These are phyloP conservation scores for Zopfia rhizophila DNA, from an alignment of 2,329 filamentous ascomycete species.

Conservation along the genomic window DNA sequence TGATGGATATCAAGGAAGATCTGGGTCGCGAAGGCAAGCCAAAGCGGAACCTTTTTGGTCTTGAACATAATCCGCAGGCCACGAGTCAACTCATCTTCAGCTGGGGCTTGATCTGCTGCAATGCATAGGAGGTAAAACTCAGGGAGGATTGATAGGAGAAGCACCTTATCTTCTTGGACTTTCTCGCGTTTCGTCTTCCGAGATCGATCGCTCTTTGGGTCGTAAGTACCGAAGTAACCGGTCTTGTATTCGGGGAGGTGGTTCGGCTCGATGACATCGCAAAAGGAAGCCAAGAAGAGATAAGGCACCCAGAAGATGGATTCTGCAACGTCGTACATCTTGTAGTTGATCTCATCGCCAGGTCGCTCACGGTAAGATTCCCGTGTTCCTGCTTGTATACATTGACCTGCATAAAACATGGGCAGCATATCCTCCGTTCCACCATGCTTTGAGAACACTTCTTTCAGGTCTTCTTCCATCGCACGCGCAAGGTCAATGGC, in stretches of 20 bases:
- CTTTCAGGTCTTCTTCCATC: slow-evolving; percentile 24
- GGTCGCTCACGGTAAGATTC: slow-evolving; percentile 5
- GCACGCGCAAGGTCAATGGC: slow-evolving; percentile 30
- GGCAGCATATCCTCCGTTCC: slow-evolving; percentile 20
- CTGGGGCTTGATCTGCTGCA: slow-evolving; percentile 29
- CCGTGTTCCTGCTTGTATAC: slow-evolving; percentile 1
- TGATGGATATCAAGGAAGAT: slow-evolving; percentile 50
- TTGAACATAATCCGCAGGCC: slow-evolving; percentile 38
- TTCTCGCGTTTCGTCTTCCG: slow-evolving; percentile 40
- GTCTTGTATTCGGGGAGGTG: slow-evolving; percentile 36
- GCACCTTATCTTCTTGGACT: slow-evolving; percentile 48
- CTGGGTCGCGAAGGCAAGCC: slow-evolving; percentile 45
- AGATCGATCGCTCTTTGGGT: slow-evolving; percentile 39
- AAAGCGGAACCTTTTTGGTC: slow-evolving; percentile 37
- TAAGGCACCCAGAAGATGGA: background rate
- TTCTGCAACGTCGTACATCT: slow-evolving; percentile 23
- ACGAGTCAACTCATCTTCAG: slow-evolving; percentile 41
- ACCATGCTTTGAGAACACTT: slow-evolving; percentile 13
- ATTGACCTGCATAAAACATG: slow-evolving; percentile 15
- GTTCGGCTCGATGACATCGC: slow-evolving; percentile 28
- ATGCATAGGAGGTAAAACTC: slow-evolving; percentile 39
- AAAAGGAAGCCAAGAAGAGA: slow-evolving; percentile 32
- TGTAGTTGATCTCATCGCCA: slow-evolving; percentile 26
- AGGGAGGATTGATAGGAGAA: slow-evolving; percentile 41
- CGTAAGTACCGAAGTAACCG: slow-evolving; percentile 42